phyloP scores from a whole-genome alignment of 768 basidiomycete genomes.

The Ramaria sp. region DNA sequence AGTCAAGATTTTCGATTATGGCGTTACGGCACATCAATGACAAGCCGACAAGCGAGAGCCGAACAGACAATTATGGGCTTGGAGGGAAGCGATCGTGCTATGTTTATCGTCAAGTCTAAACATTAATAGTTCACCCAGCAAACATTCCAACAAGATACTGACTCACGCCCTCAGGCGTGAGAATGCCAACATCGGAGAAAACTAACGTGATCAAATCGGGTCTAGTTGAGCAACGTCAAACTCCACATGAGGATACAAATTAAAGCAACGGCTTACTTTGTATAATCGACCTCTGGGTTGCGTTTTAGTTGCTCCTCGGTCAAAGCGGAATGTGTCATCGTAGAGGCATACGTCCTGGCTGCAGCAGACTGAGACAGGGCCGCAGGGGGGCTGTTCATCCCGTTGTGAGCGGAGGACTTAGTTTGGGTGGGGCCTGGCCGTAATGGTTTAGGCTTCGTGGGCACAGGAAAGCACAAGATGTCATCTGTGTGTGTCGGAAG shows the following conservation, averaged over 20 bases:
- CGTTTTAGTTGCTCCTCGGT: slow-evolving; percentile 71
- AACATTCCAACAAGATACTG: slow-evolving; percentile 95
- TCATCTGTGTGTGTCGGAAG: slow-evolving; percentile 70
- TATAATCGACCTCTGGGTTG: slow-evolving; percentile 91
- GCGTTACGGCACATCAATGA: background rate
- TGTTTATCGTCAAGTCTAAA: too few species aligned
- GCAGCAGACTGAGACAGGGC: too few species aligned
- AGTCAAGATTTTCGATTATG: too few species aligned
- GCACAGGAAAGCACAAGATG: slow-evolving; percentile 59
- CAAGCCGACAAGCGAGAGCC: background rate
- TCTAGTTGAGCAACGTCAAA: slow-evolving; percentile 24
- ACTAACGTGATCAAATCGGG: slow-evolving; percentile 92
- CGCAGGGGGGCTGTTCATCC: background rate
- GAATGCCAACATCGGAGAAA: slow-evolving; percentile 87
- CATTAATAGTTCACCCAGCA: slow-evolving; percentile 39
- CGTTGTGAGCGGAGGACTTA: too few species aligned
- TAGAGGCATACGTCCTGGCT: background rate
- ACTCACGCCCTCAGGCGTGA: slow-evolving; percentile 88
- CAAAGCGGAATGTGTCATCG: slow-evolving; percentile 35
- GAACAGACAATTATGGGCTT: too few species aligned
- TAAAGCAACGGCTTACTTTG: slow-evolving; percentile 42
- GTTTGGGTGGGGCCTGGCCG: background rate
- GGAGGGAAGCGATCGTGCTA: too few species aligned
- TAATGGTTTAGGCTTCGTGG: slow-evolving; percentile 10
- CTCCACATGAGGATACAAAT: background rate